These are phyloP conservation scores for Tuber aestivum DNA, from an alignment of 495 filamentous ascomycete species.

Conservation along the genomic window DNA sequence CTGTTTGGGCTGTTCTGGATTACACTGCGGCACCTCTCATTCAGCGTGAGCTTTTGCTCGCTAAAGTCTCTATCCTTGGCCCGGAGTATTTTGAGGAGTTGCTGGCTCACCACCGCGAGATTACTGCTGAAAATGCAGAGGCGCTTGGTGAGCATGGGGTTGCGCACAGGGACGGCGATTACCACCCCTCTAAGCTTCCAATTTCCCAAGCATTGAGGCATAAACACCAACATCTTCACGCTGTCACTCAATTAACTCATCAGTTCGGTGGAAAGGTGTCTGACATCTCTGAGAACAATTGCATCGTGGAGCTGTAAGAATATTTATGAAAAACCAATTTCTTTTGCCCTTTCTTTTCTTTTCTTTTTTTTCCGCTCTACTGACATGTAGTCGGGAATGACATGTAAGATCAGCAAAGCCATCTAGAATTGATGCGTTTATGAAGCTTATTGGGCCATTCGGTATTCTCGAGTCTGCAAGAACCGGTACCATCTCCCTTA, in stretches of 20 bases:
- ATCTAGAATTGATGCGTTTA: conserved; percentile 87
- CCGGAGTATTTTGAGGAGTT: conserved; percentile 98
- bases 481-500: conserved; percentile 51
- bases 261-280: conserved; percentile 96
- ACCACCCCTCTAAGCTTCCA: conserved; percentile 79
- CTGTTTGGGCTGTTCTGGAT: conserved; percentile 96
- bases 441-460: conserved; percentile 93
- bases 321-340: neutral
- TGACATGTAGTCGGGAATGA: neutral
- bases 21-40: conserved; percentile 91
- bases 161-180: conserved; percentile 50
- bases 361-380: neutral
- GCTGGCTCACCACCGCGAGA: conserved; percentile 81
- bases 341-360: neutral
- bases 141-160: conserved; percentile 23
- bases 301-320: conserved; percentile 90
- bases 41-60: conserved; percentile 90
- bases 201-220: conserved; percentile 81
- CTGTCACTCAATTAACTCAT: conserved; percentile 89
- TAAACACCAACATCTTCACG: conserved; percentile 94
- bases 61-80: conserved; percentile 90
- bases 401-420: conserved; percentile 77
- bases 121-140: conserved; percentile 48
- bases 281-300: conserved; percentile 96
- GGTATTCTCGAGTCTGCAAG: conserved; percentile 92